A percentile compares a stretch with the other conserved stretches of the same genome.
phyloP scores from a whole-genome alignment of 2,329 filamentous ascomycete genomes.

The Conoideocrella luteorostrata region DNA sequence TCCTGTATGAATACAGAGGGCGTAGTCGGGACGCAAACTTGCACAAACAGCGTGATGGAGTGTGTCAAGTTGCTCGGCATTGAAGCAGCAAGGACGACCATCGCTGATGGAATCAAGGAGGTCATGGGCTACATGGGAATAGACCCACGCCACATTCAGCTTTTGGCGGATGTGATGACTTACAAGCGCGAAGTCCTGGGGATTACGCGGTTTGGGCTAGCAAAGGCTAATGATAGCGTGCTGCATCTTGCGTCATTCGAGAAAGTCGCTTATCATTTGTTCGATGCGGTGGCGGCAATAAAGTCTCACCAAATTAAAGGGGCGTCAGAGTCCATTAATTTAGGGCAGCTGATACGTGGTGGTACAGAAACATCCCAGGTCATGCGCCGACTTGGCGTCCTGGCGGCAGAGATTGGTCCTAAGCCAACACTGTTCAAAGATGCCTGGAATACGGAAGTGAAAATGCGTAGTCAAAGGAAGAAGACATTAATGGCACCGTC shows the following conservation, averaged over 20 bases:
- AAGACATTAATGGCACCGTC: too few species aligned
- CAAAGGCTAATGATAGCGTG: conserved; percentile 93
- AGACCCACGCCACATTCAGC: conserved; percentile 94
- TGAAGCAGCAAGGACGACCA: conserved; percentile 84
- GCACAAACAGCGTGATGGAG: conserved; percentile 87
- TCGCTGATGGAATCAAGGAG: conserved; percentile 76
- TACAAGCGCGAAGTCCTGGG: conserved; percentile 96
- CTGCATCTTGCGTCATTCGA: conserved; percentile 93
- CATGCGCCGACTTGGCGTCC: conserved; percentile 67
- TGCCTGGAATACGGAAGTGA: conserved; percentile 42
- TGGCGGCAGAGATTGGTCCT: conserved; percentile 48
- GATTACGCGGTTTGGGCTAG: conserved; percentile 91
- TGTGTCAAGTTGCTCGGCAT: conserved; percentile 82
- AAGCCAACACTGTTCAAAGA: conserved; percentile 68
- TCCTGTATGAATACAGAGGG: conserved; percentile 91
- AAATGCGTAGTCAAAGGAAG: too few species aligned
- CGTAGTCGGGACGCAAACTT: conserved; percentile 68
- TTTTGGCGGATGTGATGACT: conserved; percentile 97
- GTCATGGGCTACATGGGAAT: conserved; percentile 96
- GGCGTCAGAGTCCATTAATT: conserved; percentile 94
- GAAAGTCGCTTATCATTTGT: conserved; percentile 95
- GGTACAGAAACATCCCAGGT: conserved; percentile 92
- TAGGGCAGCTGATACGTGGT: conserved; percentile 88
- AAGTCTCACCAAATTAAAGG: conserved; percentile 90
- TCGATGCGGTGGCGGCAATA: conserved; percentile 87